Evolutionary conservation across 106 monocot species (phyloP).

Genomic region (Phalaenopsis equestris): DNA sequence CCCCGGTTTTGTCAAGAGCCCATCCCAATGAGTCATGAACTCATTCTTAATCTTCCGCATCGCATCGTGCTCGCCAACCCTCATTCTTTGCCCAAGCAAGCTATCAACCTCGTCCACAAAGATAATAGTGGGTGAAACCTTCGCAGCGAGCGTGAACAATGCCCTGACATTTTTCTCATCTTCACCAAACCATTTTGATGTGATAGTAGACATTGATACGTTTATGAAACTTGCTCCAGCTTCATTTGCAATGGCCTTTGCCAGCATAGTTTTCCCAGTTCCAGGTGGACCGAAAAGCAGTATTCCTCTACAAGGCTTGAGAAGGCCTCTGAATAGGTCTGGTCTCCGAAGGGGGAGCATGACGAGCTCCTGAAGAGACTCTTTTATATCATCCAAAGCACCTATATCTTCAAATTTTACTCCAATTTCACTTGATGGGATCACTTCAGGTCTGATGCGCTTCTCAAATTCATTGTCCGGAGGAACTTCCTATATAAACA

Average conservation of each 20-base stretch:
- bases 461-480: slow-evolving; percentile 92
- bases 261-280: slow-evolving; percentile 87
- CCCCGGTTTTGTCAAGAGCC: slow-evolving; percentile 57
- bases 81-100: slow-evolving; percentile 79
- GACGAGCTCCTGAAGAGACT: slow-evolving; percentile 81
- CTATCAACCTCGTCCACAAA: slow-evolving; percentile 94
- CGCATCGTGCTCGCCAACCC: slow-evolving; percentile 80
- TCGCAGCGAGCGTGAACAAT: slow-evolving; percentile 73
- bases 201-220: slow-evolving; percentile 88
- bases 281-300: slow-evolving; percentile 88
- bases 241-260: slow-evolving; percentile 89
- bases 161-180: slow-evolving; percentile 88
- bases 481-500: slow-evolving; percentile 33
- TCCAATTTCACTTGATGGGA: slow-evolving; percentile 79
- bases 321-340: slow-evolving; percentile 81
- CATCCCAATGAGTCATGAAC: slow-evolving; percentile 94
- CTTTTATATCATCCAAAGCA: slow-evolving; percentile 72
- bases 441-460: slow-evolving; percentile 73
- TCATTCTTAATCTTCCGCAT: slow-evolving; percentile 90
- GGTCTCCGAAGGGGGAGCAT: slow-evolving; percentile 86
- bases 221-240: slow-evolving; percentile 91
- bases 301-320: slow-evolving; percentile 89
- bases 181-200: slow-evolving; percentile 98
- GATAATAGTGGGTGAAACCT: slow-evolving; percentile 79
- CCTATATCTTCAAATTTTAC: slow-evolving; percentile 88